A percentile compares a stretch with the other conserved stretches of the same genome.
These are phyloP conservation scores for Pseudocercospora macadamiae DNA, from an alignment of 2,329 filamentous ascomycete species.

Conservation along the genomic window DNA sequence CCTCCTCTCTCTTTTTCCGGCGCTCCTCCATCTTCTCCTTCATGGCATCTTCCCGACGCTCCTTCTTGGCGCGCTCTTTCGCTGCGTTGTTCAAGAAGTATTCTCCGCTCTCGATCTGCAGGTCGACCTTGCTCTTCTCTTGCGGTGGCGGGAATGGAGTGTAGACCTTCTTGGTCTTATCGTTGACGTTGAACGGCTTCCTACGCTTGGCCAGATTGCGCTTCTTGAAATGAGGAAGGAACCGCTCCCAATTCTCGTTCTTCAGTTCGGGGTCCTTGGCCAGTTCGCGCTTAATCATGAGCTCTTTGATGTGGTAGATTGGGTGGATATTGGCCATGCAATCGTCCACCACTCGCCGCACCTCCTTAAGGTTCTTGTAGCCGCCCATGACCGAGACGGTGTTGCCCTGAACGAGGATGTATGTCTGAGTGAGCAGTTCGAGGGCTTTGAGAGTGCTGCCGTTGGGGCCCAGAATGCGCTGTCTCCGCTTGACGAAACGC, in stretches of 20 bases:
- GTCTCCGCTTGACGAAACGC: slow-evolving; percentile 89
- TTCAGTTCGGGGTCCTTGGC: slow-evolving; percentile 85
- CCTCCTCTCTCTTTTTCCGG: slow-evolving; percentile 79
- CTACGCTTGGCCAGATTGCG: slow-evolving; percentile 82
- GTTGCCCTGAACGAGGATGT: slow-evolving; percentile 95
- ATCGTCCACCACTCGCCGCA: slow-evolving; percentile 86
- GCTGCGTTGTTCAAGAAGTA: slow-evolving; percentile 94
- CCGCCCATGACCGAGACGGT: slow-evolving; percentile 91
- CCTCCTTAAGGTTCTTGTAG: slow-evolving; percentile 91
- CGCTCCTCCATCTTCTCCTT: slow-evolving; percentile 86
- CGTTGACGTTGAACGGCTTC: slow-evolving; percentile 80
- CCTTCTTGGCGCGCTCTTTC: slow-evolving; percentile 79
- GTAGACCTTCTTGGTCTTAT: slow-evolving; percentile 93
- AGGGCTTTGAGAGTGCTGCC: slow-evolving; percentile 93
- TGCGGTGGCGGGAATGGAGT: slow-evolving; percentile 96
- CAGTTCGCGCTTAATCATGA: slow-evolving; percentile 92
- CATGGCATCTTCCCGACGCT: slow-evolving; percentile 82
- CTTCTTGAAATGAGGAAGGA: slow-evolving; percentile 97
- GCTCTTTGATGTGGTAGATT: slow-evolving; percentile 90
- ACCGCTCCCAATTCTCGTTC: slow-evolving; percentile 91
- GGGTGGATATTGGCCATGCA: slow-evolving; percentile 95
- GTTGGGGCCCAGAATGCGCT: slow-evolving; percentile 87
- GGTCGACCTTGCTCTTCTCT: slow-evolving; percentile 98
- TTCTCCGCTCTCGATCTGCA: slow-evolving; percentile 97
- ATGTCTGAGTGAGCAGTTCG: slow-evolving; percentile 86